Evolutionary conservation across 2,329 filamentous ascomycete genomes (phyloP).

Genomic region (Acrodontium crateriforme): DNA sequence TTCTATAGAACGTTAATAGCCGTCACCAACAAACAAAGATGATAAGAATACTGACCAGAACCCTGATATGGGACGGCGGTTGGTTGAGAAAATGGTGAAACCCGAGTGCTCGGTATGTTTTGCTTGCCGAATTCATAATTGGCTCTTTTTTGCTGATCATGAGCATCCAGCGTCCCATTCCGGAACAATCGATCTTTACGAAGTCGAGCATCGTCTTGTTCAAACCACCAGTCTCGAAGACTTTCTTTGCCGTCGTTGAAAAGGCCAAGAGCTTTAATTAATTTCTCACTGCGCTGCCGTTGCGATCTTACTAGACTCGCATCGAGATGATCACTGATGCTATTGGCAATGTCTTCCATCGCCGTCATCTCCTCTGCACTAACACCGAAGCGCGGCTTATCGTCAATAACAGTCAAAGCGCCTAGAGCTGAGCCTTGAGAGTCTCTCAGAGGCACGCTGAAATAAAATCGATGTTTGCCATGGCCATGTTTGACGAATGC

Average conservation of each 20-base stretch:
- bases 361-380: constrained; percentile 38
- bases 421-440: constrained; percentile 44
- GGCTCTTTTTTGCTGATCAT: background rate
- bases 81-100: too few relatives aligned
- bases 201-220: constrained; percentile 10
- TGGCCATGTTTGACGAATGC: constrained; percentile 8
- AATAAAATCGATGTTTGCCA: constrained; percentile 32
- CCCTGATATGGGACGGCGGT: too few relatives aligned
- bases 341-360: constrained; percentile 42
- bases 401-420: constrained; percentile 45
- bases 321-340: constrained; percentile 48
- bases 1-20: too few relatives aligned
- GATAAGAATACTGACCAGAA: too few relatives aligned
- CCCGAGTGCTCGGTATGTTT: too few relatives aligned
- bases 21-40: too few relatives aligned
- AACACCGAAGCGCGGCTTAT: constrained; percentile 41
- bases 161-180: background rate
- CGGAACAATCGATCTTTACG: too few relatives aligned
- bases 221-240: constrained; percentile 18
- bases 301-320: constrained; percentile 37
- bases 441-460: constrained; percentile 47
- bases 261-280: constrained; percentile 39
- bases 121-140: constrained; percentile 15
- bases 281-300: constrained; percentile 39
- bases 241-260: constrained; percentile 22